A percentile compares a stretch with the other conserved stretches of the same genome.
Evolutionary conservation across 768 basidiomycete species (phyloP).

Genomic region (Serendipita indica): DNA sequence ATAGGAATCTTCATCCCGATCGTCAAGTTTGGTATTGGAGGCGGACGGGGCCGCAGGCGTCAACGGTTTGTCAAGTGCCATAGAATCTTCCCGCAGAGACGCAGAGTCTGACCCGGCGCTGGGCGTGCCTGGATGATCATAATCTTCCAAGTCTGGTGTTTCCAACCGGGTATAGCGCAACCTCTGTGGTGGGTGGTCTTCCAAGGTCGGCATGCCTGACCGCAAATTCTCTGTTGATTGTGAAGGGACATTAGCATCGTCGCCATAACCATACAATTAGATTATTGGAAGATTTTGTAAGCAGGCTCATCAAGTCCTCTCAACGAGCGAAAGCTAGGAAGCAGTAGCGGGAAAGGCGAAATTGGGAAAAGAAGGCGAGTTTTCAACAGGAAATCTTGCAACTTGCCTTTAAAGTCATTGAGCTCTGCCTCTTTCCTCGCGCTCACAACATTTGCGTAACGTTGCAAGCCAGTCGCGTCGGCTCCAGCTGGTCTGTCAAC

Average conservation of each 20-base stretch:
- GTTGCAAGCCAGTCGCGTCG: neutral
- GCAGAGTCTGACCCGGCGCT: neutral
- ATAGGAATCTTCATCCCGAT: neutral
- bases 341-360: neutral
- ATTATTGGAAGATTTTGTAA: no score
- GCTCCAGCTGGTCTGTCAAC: neutral
- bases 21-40: neutral
- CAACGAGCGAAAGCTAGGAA: no score
- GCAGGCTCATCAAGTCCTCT: no score
- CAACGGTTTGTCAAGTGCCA: neutral
- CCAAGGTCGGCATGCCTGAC: no score
- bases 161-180: neutral
- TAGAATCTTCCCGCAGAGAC: neutral
- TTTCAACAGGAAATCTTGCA: neutral
- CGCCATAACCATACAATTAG: no score
- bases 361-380: neutral
- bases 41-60: neutral
- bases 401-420: slow-evolving; percentile 2
- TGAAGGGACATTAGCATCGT: neutral
- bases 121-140: neutral
- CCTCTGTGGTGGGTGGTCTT: no score
- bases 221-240: no score
- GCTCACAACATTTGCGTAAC: neutral
- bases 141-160: neutral
- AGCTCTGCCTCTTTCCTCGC: slow-evolving; percentile 3